These are phyloP conservation scores for Auricularia sp. DNA, from an alignment of 768 basidiomycete genomes.

Conservation along the genomic window DNA sequence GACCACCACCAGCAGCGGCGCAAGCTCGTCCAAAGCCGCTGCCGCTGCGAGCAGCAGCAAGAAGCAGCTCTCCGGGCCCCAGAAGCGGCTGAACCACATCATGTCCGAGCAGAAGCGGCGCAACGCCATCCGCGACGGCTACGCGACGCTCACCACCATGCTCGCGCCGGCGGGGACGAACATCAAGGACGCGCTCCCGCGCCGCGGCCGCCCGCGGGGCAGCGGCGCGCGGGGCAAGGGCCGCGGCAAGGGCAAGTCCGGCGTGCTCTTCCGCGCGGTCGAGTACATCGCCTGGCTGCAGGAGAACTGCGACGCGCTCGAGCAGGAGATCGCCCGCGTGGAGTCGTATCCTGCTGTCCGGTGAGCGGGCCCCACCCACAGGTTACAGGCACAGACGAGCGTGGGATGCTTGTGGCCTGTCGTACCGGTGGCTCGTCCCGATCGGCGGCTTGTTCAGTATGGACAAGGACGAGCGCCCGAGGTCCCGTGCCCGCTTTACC, in stretches of 20 bases:
- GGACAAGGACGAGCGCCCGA: no score
- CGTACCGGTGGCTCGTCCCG: no score
- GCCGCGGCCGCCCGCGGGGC: conserved; percentile 71
- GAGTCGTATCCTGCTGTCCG: conserved; percentile 30
- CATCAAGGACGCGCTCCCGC: conserved; percentile 57
- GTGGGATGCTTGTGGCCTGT: no score
- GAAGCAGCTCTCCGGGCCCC: conserved; percentile 67
- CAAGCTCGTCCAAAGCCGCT: conserved; percentile 1
- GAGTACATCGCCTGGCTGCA: conserved; percentile 84
- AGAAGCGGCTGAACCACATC: conserved; percentile 88
- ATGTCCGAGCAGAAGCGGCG: conserved; percentile 90
- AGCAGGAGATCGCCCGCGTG: conserved; percentile 54
- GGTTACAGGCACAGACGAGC: no score
- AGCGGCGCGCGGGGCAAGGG: conserved; percentile 49
- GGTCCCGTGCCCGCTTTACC: no score
- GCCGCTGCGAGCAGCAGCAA: conserved; percentile 34
- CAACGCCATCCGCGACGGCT: conserved; percentile 85
- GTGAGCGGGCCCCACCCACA: not conserved
- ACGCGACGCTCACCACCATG: conserved; percentile 73
- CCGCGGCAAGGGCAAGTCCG: conserved; percentile 79
- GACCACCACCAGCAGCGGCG: conserved; percentile 13
- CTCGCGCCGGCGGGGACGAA: conserved; percentile 72
- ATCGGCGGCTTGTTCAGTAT: no score
- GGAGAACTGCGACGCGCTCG: conserved; percentile 63
- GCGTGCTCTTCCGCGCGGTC: conserved; percentile 76